Evolutionary conservation across 1,139 yeast genomes (phyloP).

Genomic region (Entelexis paramagnoliae): DNA sequence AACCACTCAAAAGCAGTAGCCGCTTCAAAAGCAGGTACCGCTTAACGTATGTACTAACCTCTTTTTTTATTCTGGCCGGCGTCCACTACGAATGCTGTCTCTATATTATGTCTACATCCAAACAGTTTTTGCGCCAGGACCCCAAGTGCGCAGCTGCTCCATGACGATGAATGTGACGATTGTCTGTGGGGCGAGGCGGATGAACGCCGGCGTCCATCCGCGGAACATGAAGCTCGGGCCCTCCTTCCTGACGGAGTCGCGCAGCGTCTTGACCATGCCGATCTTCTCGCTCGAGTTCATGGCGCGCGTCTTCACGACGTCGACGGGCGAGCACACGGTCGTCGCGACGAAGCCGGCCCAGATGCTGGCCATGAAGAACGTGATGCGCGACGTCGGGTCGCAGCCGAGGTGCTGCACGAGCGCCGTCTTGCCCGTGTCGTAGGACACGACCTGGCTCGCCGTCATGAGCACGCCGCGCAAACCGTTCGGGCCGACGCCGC

Average conservation of each 20-base stretch:
- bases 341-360: conserved; percentile 81
- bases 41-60: too few relatives aligned
- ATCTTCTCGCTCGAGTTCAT: conserved; percentile 63
- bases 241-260: conserved; percentile 38
- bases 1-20: too few relatives aligned
- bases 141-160: conserved; percentile 62
- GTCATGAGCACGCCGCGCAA: conserved; percentile 81
- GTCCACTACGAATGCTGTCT: background rate
- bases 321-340: conserved; percentile 85
- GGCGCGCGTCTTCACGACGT: conserved; percentile 77
- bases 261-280: conserved; percentile 14
- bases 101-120: background rate
- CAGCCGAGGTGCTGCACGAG: conserved; percentile 44
- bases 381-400: conserved; percentile 53
- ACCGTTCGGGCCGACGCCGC: conserved; percentile 71
- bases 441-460: conserved; percentile 82
- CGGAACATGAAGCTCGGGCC: conserved; percentile 74
- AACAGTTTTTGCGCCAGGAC: conserved; percentile 14
- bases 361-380: conserved; percentile 69
- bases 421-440: conserved; percentile 60
- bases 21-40: too few relatives aligned
- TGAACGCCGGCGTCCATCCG: conserved; percentile 85
- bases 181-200: conserved; percentile 82
- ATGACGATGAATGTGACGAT: conserved; percentile 72
- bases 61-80: too few relatives aligned